Percentiles rank a stretch among this genome's conserved stretches.
These are phyloP conservation scores for Dalbergia cultrata DNA, from an alignment of 306 rosid species.

Conservation along the genomic window DNA sequence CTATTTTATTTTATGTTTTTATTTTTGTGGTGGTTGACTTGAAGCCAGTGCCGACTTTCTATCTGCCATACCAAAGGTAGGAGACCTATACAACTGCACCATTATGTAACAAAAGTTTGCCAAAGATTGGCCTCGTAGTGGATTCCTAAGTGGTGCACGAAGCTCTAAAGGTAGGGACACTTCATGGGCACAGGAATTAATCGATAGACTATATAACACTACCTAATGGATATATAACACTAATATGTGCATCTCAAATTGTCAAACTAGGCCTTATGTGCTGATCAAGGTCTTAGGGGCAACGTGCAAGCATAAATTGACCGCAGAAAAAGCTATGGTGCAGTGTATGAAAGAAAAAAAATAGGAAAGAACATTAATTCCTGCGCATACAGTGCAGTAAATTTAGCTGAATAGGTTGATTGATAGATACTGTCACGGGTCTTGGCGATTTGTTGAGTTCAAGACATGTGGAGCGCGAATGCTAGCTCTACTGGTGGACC, in stretches of 20 bases:
- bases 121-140: slow-evolving; percentile 13
- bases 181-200: background rate
- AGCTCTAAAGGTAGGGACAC: slow-evolving; percentile 4
- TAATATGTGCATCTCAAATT: background rate
- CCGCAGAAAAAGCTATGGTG: background rate
- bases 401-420: background rate
- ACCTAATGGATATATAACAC: background rate
- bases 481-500: background rate
- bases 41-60: slow-evolving; percentile 26
- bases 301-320: slow-evolving; percentile 21
- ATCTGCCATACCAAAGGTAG: background rate
- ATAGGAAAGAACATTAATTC: background rate
- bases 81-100: slow-evolving; percentile 7
- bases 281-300: background rate
- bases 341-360: background rate
- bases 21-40: slow-evolving; percentile 36
- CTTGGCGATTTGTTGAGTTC: background rate
- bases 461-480: too few relatives aligned
- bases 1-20: background rate
- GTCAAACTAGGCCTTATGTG: background rate
- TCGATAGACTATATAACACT: background rate
- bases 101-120: background rate
- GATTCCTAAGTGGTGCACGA: slow-evolving; percentile 39
- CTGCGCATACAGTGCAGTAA: background rate
- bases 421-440: background rate